A percentile compares a stretch with the other conserved stretches of the same genome.
Evolutionary conservation across 1,139 yeast species (phyloP).

Genomic region (Geotrichum macrosporum): DNA sequence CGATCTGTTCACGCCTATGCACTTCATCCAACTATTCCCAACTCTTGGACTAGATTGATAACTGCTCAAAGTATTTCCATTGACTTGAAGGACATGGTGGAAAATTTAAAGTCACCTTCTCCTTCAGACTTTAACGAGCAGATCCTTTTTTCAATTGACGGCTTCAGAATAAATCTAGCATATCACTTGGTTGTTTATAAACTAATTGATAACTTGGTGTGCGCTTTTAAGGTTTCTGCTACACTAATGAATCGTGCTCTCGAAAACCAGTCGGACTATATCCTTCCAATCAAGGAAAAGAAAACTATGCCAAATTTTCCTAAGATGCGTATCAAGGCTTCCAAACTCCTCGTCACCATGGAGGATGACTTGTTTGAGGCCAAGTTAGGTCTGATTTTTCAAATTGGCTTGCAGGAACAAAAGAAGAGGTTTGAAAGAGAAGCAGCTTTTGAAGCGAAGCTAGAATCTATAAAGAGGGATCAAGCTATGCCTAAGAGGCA

Average conservation of each 20-base stretch:
- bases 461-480: conserved; percentile 29
- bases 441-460: conserved; percentile 49
- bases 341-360: conserved; percentile 47
- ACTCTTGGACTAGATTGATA: conserved; percentile 42
- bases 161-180: conserved; percentile 46
- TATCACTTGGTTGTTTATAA: conserved; percentile 62
- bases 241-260: conserved; percentile 54
- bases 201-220: conserved; percentile 60
- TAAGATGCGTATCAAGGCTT: conserved; percentile 47
- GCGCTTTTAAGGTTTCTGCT: conserved; percentile 54
- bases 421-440: conserved; percentile 56
- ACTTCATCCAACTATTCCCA: conserved; percentile 50
- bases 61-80: conserved; percentile 33
- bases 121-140: conserved; percentile 22
- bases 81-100: conserved; percentile 23
- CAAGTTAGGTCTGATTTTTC: conserved; percentile 68
- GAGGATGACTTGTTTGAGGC: conserved; percentile 89
- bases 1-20: conserved; percentile 49
- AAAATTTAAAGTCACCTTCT: conserved; percentile 17
- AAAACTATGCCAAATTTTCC: conserved; percentile 45
- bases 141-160: conserved; percentile 33
- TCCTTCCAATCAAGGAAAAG: conserved; percentile 40
- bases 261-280: conserved; percentile 40
- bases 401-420: conserved; percentile 72
- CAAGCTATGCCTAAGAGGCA: conserved; percentile 15